phyloP scores from a whole-genome alignment of 176 grass and related monocot genomes.

The Dactylis glomerata region DNA sequence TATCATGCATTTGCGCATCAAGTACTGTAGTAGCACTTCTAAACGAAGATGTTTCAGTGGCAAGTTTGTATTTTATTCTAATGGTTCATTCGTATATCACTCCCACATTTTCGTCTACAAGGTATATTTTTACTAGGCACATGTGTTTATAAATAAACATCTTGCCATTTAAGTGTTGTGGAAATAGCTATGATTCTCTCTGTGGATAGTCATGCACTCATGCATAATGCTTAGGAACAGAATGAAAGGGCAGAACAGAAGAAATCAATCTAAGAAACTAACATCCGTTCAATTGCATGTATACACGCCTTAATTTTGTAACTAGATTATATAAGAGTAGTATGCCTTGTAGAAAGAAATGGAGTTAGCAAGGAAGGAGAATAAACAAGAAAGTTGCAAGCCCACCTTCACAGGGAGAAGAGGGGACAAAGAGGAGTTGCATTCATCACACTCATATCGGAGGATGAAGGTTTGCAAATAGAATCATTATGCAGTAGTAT shows the following conservation, averaged over 20 bases:
- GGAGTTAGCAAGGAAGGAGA: not conserved
- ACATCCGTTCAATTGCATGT: not conserved
- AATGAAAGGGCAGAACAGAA: not conserved
- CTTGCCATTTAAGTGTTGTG: not conserved
- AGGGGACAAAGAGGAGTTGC: not conserved
- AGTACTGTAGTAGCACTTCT: not conserved
- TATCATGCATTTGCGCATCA: not conserved
- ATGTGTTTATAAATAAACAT: not conserved
- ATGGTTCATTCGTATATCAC: slow-evolving; percentile 4
- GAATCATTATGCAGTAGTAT: not conserved
- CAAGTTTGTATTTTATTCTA: slow-evolving; percentile 2
- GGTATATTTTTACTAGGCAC: not conserved
- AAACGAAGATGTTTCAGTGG: slow-evolving; percentile 1
- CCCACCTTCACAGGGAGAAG: not conserved
- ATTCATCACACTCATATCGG: not conserved
- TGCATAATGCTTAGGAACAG: not conserved
- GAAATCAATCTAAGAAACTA: not conserved
- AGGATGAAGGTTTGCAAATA: not conserved
- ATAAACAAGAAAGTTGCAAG: not conserved
- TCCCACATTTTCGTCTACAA: not conserved
- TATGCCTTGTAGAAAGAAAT: not conserved
- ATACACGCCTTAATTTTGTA: not conserved
- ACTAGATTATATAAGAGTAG: not conserved
- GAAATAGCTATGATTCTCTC: not conserved
- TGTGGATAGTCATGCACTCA: not conserved